Conservation (phyloP, 352 stramenopile species). For the Pythium aphanidermatum region DNA sequence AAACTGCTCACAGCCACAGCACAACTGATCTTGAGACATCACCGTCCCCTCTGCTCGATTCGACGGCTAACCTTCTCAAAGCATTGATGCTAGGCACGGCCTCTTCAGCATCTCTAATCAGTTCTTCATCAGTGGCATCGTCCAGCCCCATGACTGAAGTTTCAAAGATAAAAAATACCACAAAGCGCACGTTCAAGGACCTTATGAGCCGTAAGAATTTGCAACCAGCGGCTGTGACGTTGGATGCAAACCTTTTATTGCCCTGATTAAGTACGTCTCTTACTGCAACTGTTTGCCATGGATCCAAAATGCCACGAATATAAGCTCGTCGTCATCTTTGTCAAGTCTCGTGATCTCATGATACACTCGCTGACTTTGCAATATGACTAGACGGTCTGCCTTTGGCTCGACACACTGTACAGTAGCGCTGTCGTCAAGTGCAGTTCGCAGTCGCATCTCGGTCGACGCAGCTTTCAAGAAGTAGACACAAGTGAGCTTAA, state of each 20-base stretch:
- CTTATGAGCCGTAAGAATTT: conserved; percentile 17
- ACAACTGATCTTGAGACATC: background rate
- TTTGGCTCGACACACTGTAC: conserved; percentile 27
- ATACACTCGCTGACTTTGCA: conserved; percentile 57
- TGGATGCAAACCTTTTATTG: conserved; percentile 18
- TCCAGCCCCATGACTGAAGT: background rate
- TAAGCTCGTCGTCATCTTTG: conserved; percentile 26
- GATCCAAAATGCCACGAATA: conserved; percentile 81
- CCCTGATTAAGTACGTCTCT: background rate
- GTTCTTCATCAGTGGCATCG: conserved; percentile 1
- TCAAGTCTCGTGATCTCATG: conserved; percentile 55
- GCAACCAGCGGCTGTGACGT: conserved; percentile 16
- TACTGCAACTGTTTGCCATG: conserved; percentile 46
- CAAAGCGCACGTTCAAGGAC: conserved; percentile 8
- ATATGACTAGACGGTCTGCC: conserved; percentile 59
- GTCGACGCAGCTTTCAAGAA: conserved; percentile 22
- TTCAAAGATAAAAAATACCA: background rate
- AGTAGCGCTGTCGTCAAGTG: conserved; percentile 17
- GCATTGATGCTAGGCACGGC: conserved; percentile 22
- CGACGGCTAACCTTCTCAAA: conserved; percentile 24
- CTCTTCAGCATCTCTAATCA: conserved; percentile 11
- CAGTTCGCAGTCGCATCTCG: conserved; percentile 31
- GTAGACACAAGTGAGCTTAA: conserved; percentile 74
- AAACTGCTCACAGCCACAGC: background rate
- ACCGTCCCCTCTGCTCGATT: conserved; percentile 10